Base-by-base conservation (phyloP, 257 asterid species). In the Thymus quinquecostatus region DNA sequence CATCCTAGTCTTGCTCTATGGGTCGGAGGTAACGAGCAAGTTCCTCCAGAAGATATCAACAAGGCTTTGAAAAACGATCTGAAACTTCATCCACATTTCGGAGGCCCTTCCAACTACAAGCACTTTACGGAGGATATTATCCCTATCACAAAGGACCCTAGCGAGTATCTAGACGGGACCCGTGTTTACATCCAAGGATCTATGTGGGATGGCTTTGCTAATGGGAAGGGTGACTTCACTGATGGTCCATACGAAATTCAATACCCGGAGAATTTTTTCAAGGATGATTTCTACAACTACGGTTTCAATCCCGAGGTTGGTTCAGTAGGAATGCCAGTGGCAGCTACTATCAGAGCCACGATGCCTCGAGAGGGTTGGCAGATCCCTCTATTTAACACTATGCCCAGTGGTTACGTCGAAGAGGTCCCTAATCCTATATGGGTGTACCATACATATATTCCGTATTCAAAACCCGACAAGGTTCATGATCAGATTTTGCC, bases 221-320 rank as follows among this genome's bases (percentile, higher is more conserved):
- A 92, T 66, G 99, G 99, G 55, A 83, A 88, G 75, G 99, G 99
- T 44, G 88, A 83, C 75, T 92, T 88, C 72, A 89, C 85, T 3
- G 99, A 94, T 53, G 99, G 99, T 34, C 99, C 99, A 69, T 94
- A 94, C 36, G 95, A 91, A 81, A 91, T 94, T 64, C 99, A 94
- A 63, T 82, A 86, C 81, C 99, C 98, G 2, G 99, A 89, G 72
- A 80, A 82, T 82, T 94, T 94, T 64, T 94, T 94, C 82, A 89
- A 85, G 87, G 92, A 84, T 76, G 90, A 83, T 59, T 94, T 77
- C 70, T 94, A 88, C 75, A 11, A 74, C 6, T 94, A 94, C 59
- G 98, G 98, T 61, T 94, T 94, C 81, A 94, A 94, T 84, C 99
- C 99, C 0, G 98, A 94, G 87, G 99, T 94, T 73, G 99, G 99